phyloP scores from a whole-genome alignment of 495 filamentous ascomycete genomes.

The Peziza echinospora region DNA sequence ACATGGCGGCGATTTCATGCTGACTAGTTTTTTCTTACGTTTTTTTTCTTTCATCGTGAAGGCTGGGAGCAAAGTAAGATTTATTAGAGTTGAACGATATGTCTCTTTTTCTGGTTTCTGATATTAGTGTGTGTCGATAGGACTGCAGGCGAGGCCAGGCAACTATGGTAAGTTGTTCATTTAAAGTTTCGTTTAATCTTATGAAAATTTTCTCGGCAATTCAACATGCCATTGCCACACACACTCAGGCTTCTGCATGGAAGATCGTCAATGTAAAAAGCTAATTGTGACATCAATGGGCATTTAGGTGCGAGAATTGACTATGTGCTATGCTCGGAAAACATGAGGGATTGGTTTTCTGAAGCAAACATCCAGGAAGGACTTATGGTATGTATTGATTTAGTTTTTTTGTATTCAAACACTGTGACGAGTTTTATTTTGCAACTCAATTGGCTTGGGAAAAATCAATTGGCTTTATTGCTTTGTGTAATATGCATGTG shows the following conservation, averaged over 20 bases:
- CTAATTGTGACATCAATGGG: not conserved
- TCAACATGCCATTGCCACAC: no score
- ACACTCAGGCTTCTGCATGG: no score
- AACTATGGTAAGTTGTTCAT: constrained; percentile 43
- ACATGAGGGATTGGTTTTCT: constrained; percentile 64
- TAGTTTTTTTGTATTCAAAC: no score
- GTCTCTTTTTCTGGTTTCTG: not conserved
- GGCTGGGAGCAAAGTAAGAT: constrained; percentile 69
- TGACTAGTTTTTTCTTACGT: constrained; percentile 1
- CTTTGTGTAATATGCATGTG: no score
- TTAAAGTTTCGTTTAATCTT: no score
- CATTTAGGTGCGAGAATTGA: constrained; percentile 72
- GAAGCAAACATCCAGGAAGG: constrained; percentile 92
- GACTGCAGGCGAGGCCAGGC: constrained; percentile 37
- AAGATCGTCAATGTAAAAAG: no score
- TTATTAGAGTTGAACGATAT: constrained; percentile 20
- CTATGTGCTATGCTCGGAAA: constrained; percentile 64
- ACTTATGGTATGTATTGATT: constrained; percentile 45
- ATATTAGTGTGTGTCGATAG: not conserved
- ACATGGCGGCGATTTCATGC: no score
- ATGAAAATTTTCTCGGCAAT: no score
- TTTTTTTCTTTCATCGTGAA: no score
- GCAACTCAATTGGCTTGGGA: no score
- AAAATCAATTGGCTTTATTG: no score
- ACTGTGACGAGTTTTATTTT: no score